These are phyloP conservation scores for Crithidia fasciculata DNA, from an alignment of 208 protist species.

Conservation along the genomic window DNA sequence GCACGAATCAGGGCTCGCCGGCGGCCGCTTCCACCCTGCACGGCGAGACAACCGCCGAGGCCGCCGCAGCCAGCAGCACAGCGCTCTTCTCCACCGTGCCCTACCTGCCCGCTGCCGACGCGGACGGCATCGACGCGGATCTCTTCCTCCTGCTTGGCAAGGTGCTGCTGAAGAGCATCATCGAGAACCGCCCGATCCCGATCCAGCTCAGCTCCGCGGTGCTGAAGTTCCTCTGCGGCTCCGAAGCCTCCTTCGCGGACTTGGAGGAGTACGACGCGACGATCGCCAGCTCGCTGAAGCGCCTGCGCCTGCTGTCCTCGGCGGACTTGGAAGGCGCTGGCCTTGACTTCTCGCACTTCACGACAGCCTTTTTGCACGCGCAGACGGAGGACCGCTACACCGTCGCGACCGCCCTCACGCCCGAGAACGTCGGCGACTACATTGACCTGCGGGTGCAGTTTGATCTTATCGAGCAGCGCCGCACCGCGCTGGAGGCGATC, in stretches of 20 bases:
- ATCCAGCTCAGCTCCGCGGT: slow-evolving; percentile 65
- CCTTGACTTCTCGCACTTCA: slow-evolving; percentile 60
- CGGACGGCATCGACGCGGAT: slow-evolving; percentile 31
- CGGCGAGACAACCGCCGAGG: background rate
- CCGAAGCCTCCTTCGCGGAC: slow-evolving; percentile 48
- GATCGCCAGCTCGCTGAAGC: slow-evolving; percentile 56
- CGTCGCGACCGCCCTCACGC: slow-evolving; percentile 37
- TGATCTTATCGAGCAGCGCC: slow-evolving; percentile 45
- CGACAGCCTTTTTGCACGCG: slow-evolving; percentile 31
- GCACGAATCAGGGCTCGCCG: background rate
- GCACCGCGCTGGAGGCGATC: slow-evolving; percentile 48
- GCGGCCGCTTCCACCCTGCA: too few relatives aligned
- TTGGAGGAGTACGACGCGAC: slow-evolving; percentile 68
- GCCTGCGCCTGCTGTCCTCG: slow-evolving; percentile 50
- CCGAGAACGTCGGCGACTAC: slow-evolving; percentile 67
- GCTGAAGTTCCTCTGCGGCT: slow-evolving; percentile 65
- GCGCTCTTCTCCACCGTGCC: slow-evolving; percentile 30
- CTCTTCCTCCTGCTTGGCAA: slow-evolving; percentile 64
- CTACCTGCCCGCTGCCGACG: slow-evolving; percentile 53
- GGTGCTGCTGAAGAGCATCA: slow-evolving; percentile 69
- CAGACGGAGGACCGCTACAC: slow-evolving; percentile 43
- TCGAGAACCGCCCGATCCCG: slow-evolving; percentile 62
- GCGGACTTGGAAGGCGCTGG: slow-evolving; percentile 48
- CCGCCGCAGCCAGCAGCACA: background rate
- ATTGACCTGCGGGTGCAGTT: slow-evolving; percentile 57